These are phyloP conservation scores for Neopestalotiopsis rosae DNA, from an alignment of 2,329 filamentous ascomycete species.

Conservation along the genomic window DNA sequence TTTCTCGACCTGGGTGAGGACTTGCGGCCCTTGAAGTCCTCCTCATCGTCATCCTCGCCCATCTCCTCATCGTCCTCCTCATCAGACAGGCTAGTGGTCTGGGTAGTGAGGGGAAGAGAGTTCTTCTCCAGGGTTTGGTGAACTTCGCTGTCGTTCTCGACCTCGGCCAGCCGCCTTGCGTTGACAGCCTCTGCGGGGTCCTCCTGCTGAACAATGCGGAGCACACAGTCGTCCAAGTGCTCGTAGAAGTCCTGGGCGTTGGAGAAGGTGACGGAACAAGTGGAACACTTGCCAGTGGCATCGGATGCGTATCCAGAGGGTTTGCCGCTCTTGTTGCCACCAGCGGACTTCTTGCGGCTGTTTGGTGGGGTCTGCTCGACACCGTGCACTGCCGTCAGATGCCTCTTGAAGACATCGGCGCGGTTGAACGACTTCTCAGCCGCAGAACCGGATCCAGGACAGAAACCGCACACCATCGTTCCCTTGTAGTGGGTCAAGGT, in stretches of 20 bases:
- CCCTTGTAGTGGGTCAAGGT: constrained; percentile 97
- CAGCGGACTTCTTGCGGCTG: constrained; percentile 69
- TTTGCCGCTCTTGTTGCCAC: constrained; percentile 53
- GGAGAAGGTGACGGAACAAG: constrained; percentile 87
- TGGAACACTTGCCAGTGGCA: constrained; percentile 92
- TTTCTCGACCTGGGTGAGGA: constrained; percentile 63
- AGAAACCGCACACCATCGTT: constrained; percentile 97
- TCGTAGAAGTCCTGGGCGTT: constrained; percentile 99
- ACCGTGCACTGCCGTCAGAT: constrained; percentile 89
- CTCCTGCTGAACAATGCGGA: constrained; percentile 74
- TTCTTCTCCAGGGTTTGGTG: constrained; percentile 69
- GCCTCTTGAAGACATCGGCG: constrained; percentile 95
- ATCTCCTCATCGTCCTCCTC: constrained; percentile 63
- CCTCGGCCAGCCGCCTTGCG: constrained; percentile 68
- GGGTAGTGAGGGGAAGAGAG: constrained; percentile 55
- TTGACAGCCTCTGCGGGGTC: constrained; percentile 74
- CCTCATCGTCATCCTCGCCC: constrained; percentile 67
- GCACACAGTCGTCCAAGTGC: constrained; percentile 82
- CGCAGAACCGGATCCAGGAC: constrained; percentile 83
- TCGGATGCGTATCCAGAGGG: constrained; percentile 75
- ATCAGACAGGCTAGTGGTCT: constrained; percentile 38
- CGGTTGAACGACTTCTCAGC: constrained; percentile 96
- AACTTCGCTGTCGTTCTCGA: constrained; percentile 68
- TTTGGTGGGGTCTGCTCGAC: constrained; percentile 95
- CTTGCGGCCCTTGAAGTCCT: constrained; percentile 58